Evolutionary conservation across 805 yeast species (phyloP).

Genomic region (Starmerella floricola): DNA sequence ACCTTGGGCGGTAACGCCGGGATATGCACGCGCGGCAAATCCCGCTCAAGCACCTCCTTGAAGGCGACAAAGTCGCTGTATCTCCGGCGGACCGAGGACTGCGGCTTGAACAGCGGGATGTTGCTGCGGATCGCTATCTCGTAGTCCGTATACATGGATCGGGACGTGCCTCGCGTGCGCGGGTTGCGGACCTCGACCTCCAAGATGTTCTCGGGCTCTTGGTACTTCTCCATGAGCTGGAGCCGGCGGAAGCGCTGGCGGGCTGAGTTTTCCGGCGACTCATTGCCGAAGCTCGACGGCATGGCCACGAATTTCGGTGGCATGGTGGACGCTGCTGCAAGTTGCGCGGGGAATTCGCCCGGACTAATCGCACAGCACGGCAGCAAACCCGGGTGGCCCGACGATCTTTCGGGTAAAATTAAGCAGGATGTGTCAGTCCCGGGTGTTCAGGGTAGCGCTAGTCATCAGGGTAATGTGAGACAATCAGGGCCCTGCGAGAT

Average conservation of each 20-base stretch:
- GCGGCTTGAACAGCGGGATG: conserved; percentile 67
- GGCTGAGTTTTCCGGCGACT: not conserved
- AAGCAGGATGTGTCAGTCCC: no score
- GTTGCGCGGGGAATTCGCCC: no score
- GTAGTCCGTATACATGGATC: conserved; percentile 77
- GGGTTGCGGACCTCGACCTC: conserved; percentile 84
- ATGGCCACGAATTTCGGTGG: conserved; percentile 1
- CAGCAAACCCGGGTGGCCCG: no score
- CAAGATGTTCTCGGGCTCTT: conserved; percentile 86
- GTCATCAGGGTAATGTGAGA: no score
- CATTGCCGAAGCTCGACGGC: conserved; percentile 23
- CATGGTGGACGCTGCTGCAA: no score
- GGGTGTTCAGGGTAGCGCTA: no score
- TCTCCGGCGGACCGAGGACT: conserved; percentile 64
- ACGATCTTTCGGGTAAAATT: no score
- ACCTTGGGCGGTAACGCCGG: conserved; percentile 91
- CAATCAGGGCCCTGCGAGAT: no score
- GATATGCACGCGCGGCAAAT: conserved; percentile 64
- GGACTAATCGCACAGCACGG: no score
- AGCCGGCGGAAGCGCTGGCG: conserved; percentile 1
- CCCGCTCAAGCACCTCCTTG: conserved; percentile 59
- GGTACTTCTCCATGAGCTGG: conserved; percentile 52
- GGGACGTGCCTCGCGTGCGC: conserved; percentile 52
- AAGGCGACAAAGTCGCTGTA: conserved; percentile 84
- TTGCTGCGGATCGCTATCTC: conserved; percentile 84